These are phyloP conservation scores for Pseudoneurospora amorphoporcata DNA, from an alignment of 495 filamentous ascomycete genomes.

Conservation along the genomic window DNA sequence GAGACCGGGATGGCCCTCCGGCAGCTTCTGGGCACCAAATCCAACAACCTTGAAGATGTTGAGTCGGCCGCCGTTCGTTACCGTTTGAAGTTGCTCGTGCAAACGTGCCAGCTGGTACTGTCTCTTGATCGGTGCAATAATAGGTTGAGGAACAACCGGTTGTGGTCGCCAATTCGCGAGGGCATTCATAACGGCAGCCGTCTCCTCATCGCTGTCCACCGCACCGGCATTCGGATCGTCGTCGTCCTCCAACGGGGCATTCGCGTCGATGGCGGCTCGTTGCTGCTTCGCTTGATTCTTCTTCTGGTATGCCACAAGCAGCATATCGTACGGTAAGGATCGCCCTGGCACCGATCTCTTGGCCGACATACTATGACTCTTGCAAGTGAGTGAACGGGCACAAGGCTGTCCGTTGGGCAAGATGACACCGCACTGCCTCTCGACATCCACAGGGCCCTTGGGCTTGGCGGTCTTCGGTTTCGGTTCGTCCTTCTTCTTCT, in stretches of 20 bases:
- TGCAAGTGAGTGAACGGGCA: slow-evolving; percentile 87
- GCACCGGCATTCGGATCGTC: slow-evolving; percentile 59
- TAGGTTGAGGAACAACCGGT: slow-evolving; percentile 55
- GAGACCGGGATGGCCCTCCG: slow-evolving; percentile 29
- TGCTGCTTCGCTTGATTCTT: slow-evolving; percentile 98
- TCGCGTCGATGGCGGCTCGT: slow-evolving; percentile 88
- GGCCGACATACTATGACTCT: slow-evolving; percentile 92
- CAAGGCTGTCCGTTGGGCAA: slow-evolving; percentile 76
- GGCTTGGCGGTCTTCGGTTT: slow-evolving; percentile 81
- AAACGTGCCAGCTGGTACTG: slow-evolving; percentile 78
- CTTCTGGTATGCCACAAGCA: slow-evolving; percentile 91
- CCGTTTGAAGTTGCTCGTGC: slow-evolving; percentile 77
- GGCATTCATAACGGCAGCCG: slow-evolving; percentile 75
- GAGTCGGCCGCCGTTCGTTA: slow-evolving; percentile 46
- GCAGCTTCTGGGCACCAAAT: slow-evolving; percentile 36
- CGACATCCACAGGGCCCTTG: slow-evolving; percentile 92
- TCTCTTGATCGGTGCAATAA: slow-evolving; percentile 53
- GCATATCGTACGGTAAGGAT: slow-evolving; percentile 87
- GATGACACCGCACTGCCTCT: slow-evolving; percentile 90
- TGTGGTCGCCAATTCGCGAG: slow-evolving; percentile 64
- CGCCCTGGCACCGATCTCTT: slow-evolving; percentile 86
- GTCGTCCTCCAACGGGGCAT: slow-evolving; percentile 83
- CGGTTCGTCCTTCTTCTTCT: slow-evolving; percentile 95
- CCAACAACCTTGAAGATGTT: slow-evolving; percentile 47
- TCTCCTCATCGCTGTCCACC: slow-evolving; percentile 90